Percentiles rank a stretch among this genome's conserved stretches.
phyloP scores from a whole-genome alignment of 2,329 filamentous ascomycete genomes.

The Hypoxylon sp. region DNA sequence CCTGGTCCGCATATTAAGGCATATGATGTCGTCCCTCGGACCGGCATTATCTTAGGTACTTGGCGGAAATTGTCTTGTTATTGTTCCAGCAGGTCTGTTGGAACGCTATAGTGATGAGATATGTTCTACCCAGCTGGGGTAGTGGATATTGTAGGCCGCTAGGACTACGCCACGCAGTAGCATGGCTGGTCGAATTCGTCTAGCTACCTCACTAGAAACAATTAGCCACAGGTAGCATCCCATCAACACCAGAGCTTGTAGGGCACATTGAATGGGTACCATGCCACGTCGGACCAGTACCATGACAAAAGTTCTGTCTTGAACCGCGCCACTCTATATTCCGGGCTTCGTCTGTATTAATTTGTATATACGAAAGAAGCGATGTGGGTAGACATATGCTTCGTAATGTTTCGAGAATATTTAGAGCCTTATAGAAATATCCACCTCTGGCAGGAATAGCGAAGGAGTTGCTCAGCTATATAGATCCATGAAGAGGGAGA shows the following conservation, averaged over 20 bases:
- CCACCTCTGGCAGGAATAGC: neutral
- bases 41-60: neutral
- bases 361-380: neutral
- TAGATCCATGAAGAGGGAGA: neutral
- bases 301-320: neutral
- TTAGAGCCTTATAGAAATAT: neutral
- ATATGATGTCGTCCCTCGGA: slow-evolving; percentile 3
- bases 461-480: neutral
- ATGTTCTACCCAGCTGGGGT: neutral
- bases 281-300: neutral
- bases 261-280: too few relatives aligned
- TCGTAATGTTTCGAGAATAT: neutral
- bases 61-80: neutral
- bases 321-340: too few relatives aligned
- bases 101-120: neutral
- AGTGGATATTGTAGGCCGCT: too few relatives aligned
- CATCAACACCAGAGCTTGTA: too few relatives aligned
- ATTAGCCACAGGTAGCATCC: too few relatives aligned
- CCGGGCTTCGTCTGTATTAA: too few relatives aligned
- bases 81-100: neutral
- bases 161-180: too few relatives aligned
- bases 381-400: neutral
- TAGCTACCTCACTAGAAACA: too few relatives aligned
- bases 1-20: slow-evolving; percentile 13
- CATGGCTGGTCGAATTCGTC: too few relatives aligned